Conservation (phyloP, 129 eudicot genomes). For the Sambucus nigra region DNA sequence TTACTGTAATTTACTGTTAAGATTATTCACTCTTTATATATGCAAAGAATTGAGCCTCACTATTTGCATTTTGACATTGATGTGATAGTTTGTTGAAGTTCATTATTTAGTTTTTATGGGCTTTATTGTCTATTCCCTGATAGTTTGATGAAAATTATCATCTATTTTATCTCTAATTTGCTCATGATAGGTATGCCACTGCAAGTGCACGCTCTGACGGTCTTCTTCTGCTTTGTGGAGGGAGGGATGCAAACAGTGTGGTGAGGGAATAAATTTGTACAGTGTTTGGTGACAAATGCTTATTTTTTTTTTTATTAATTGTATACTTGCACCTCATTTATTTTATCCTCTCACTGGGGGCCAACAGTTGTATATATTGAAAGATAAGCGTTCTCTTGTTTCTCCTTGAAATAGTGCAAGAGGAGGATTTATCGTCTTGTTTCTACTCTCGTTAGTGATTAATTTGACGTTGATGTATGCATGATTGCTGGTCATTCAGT, state of each 20-base stretch:
- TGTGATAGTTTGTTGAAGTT: neutral
- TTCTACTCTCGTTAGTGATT: conserved; percentile 1
- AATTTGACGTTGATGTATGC: neutral
- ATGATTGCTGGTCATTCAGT: too few relatives aligned
- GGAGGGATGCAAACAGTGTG: conserved; percentile 96
- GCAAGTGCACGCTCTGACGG: conserved; percentile 99
- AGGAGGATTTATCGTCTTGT: neutral
- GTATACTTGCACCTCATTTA: too few relatives aligned
- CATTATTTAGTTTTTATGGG: neutral
- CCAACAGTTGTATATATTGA: neutral
- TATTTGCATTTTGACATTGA: neutral
- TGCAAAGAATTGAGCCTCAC: too few relatives aligned
- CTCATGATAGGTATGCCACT: conserved; percentile 72
- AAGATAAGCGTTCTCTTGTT: neutral
- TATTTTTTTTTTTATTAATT: neutral
- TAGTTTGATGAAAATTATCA: neutral
- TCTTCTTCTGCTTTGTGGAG: conserved; percentile 96
- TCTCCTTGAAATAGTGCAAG: neutral
- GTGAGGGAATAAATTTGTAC: conserved; percentile 29
- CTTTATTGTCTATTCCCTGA: neutral
- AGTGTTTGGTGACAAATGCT: neutral
- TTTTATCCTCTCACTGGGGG: neutral
- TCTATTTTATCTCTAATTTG: conserved; percentile 10
- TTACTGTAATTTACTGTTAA: too few relatives aligned
- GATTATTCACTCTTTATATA: neutral